Base-by-base conservation (phyloP, 2,329 filamentous ascomycete species). In the Fusarium hostae region DNA sequence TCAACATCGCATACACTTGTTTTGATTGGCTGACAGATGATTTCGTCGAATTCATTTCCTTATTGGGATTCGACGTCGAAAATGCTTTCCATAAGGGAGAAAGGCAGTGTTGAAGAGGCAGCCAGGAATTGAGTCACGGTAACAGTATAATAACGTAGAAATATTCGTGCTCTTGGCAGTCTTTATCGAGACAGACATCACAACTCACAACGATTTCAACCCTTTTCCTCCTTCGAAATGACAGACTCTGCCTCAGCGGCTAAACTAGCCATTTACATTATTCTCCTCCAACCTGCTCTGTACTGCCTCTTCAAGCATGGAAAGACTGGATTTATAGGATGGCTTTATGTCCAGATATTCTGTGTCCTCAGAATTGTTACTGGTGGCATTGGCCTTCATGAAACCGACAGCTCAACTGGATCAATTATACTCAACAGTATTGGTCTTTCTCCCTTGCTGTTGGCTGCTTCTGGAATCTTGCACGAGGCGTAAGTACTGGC, bases 291-390 rank as follows among this genome's bases (percentile, higher is more conserved):
- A 13, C 63, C 61, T 50, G 61, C 63, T 11, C 20, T 34, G 15
- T 66, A 66, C 24, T 66, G 63, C 11, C 50, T 66, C 9, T 66
- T 66, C 26, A 66, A 66, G 9, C 63, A 66, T 37, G 63, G 61
- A 48, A 66, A 66, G 6, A 66, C 60, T 6, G 63, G 63, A 2
- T 34, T 66, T 7, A 24, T 66, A 2, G 63, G 63, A 12, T 66
- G 63, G 63, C 30, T 66, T 3, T 66, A 65, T 10, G 22, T 66
- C 3, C 63, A 66, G 39, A 43, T 66, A 13, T 66, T 66, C 39
- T 66, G 63, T 13, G 50, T 66, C 1, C 61, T 66, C 10, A 40
- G 63, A 20, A 66, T 66, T 13, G 26, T n/a, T 2, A 66, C 63
- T 1, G 63, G 63, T 4, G 60, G 50, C 2, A 66, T 66, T 28